Conservation (phyloP, 805 yeast genomes). For the Wickerhamiella parazyma region DNA sequence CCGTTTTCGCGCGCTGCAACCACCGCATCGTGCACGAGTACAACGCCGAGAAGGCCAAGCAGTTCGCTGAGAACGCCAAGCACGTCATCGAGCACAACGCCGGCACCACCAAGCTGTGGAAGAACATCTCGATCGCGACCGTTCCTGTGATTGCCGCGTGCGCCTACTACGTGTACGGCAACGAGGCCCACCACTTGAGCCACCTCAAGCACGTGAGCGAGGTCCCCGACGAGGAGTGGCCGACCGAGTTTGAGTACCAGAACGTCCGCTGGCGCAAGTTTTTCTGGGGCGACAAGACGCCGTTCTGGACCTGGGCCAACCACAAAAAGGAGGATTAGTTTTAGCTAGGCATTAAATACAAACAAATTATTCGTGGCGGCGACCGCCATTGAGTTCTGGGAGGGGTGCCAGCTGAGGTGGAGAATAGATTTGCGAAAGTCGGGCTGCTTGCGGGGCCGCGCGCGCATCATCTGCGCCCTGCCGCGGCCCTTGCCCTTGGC, state of each 20-base stretch:
- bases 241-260: slow-evolving; percentile 78
- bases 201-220: slow-evolving; percentile 44
- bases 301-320: slow-evolving; percentile 94
- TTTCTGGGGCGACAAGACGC: slow-evolving; percentile 97
- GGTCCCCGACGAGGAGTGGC: slow-evolving; percentile 84
- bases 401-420: slow-evolving; percentile 97
- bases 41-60: slow-evolving; percentile 55
- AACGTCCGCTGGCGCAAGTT: slow-evolving; percentile 75
- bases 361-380: slow-evolving; percentile 86
- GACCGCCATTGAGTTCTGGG: slow-evolving; percentile 89
- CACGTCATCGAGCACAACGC: slow-evolving; percentile 70
- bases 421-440: slow-evolving; percentile 90
- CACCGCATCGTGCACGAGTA: slow-evolving; percentile 18
- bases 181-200: slow-evolving; percentile 79
- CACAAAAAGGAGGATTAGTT: slow-evolving; percentile 29
- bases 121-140: slow-evolving; percentile 71
- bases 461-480: slow-evolving; percentile 33
- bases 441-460: slow-evolving; percentile 56
- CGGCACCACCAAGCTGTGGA: slow-evolving; percentile 69
- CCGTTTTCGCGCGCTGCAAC: slow-evolving; percentile 17
- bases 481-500: slow-evolving; percentile 12
- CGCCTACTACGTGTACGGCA: slow-evolving; percentile 65
- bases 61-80: slow-evolving; percentile 44
- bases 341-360: slow-evolving; percentile 24
- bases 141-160: slow-evolving; percentile 67